Evolutionary conservation across 2,329 filamentous ascomycete species (phyloP), one percentile per base, ranked within the genome.

Genomic region (Trichoderma sp.): DNA sequence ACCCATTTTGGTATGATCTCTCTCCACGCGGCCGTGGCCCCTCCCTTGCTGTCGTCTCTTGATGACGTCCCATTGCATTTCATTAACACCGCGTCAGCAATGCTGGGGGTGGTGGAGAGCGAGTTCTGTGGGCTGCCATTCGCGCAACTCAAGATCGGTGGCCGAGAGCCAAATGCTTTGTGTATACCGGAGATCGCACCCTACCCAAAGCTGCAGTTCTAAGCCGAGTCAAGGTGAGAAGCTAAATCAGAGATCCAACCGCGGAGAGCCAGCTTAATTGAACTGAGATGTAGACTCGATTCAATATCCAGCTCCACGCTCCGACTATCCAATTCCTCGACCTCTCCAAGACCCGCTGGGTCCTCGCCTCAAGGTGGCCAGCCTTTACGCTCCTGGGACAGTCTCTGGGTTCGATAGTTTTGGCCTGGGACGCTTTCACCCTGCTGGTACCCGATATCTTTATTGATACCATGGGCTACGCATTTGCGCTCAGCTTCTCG

Each of bases 381-480:
- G 90, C 89, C 75, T 95, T 98, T 79, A 99, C 95, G 0, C 87
- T 99, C 5, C 84, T 97, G 4, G 94, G 94, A n/a, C 95, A 99
- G 78, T 97, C 93, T 2, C 76, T 98, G 4, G 95, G 95, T 50
- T 97, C 94, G 6, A 76, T 99, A 54, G 77, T 97, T 32, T 84
- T 99, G 64, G 94, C 92, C 29, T 95, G 92, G 84, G 94, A 99
- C 75, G 94, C 94, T 12, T 95, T 99, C 77, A 90, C 88, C n/a
- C 87, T 97, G 3, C 84, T 98, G 3, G 92, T 94, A 0, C 95
- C 95, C 0, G 95, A 99, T 77, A 86, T 98, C 63, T 97, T 98
- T 77, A 85, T 99, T 73, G 95, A 99, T 76, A 99, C 95, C 2
- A 97, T 99, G 94, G 95, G 95, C 70, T 99, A 97, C 75, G 93